Base-by-base conservation (phyloP, 2,329 filamentous ascomycete species). In the Alternaria ventricosa region DNA sequence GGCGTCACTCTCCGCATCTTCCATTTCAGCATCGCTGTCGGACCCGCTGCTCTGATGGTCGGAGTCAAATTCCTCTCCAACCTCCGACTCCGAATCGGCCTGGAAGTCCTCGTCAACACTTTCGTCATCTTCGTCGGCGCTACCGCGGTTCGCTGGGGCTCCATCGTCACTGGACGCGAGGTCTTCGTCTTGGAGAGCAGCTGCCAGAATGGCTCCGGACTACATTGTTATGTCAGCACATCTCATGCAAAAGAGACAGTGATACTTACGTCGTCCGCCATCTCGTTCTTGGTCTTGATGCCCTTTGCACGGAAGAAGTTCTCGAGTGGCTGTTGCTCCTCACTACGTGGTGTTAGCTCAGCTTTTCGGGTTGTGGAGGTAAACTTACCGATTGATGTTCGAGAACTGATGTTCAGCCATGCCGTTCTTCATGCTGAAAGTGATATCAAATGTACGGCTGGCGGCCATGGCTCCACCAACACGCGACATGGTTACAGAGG, bases 251-350 rank as follows among this genome's bases (percentile, higher is more conserved):
- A 41, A 45, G 8, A n/a, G 11, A 18, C 36, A 41, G 18, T 25
- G 27, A 47, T 44, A 78, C 92, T 90, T 78, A 93, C 92, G 72
- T 99, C 96, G 78, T 97, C 96, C 66, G 96, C 91, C 84, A 99
- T 97, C 83, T 99, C 96, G 80, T 99, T 99, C 89, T 97, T 98
- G 61, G 96, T 94, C 58, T 95, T 92, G 75, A 99, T 87, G 65
- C 91, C 92, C 86, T 98, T 98, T 71, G 93, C 88, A 82, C 96
- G 96, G 88, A 99, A 97, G 84, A 99, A 99, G 71, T 91, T 90
- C 81, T 99, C 96, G n/a, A 99, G 88, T 7, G 93, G 92, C 82
- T 96, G 92, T 81, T 98, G 93, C 79, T 99, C 96, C 84, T 99
- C 96, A 72, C 86, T 87, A 59, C 36, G 22, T 66, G 76, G 53